Conservation (phyloP, 2,329 filamentous ascomycete species). For the Fusarium oligoseptatum region DNA sequence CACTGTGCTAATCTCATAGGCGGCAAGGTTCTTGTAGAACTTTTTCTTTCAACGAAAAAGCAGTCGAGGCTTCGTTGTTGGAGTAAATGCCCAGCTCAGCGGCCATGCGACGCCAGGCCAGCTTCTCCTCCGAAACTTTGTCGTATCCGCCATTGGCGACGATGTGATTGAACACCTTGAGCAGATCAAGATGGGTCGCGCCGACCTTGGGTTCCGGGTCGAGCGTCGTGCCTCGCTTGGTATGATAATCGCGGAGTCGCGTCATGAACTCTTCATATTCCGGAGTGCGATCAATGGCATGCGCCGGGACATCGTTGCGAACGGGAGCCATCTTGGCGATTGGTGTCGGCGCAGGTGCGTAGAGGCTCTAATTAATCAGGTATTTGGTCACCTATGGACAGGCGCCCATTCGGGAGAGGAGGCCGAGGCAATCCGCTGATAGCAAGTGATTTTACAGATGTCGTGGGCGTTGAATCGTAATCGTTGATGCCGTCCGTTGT, state of each 20-base stretch:
- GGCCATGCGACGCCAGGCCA: conserved; percentile 86
- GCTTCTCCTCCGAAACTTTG: conserved; percentile 83
- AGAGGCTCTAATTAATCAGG: conserved; percentile 16
- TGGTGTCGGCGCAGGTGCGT: conserved; percentile 12
- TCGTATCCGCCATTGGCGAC: conserved; percentile 87
- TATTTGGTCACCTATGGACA: conserved; percentile 6
- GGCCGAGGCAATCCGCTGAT: not conserved
- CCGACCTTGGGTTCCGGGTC: conserved; percentile 87
- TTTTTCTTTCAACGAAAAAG: conserved; percentile 88
- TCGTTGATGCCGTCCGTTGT: conserved; percentile 32
- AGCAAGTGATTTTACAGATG: conserved; percentile 13
- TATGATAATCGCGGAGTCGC: conserved; percentile 79
- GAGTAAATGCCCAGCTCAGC: conserved; percentile 81
- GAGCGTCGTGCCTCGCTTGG: conserved; percentile 82
- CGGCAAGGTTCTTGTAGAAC: conserved; percentile 90
- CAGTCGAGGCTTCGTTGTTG: conserved; percentile 83
- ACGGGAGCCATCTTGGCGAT: conserved; percentile 50
- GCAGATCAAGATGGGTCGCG: conserved; percentile 79
- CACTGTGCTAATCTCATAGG: conserved; percentile 85
- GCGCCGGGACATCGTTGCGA: conserved; percentile 54
- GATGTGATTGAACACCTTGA: conserved; percentile 83
- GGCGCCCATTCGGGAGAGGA: conserved; percentile 15
- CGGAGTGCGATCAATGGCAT: conserved; percentile 69
- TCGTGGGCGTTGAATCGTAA: conserved; percentile 28
- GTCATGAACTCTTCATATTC: conserved; percentile 86